phyloP scores from a whole-genome alignment of 2,329 filamentous ascomycete genomes.

The Sarocladium brachiariae region DNA sequence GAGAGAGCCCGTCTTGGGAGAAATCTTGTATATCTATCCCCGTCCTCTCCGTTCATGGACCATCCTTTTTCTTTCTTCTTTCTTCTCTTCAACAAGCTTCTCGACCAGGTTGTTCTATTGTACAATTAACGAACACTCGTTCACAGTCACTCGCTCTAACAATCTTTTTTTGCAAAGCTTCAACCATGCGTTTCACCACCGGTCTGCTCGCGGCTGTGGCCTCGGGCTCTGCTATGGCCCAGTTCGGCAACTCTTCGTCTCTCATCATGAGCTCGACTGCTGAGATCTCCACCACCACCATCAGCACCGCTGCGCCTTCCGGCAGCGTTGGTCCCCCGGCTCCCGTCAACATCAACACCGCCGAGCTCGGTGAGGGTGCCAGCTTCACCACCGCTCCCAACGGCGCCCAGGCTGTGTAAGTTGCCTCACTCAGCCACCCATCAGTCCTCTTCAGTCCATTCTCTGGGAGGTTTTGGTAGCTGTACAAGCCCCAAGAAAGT shows the following conservation, averaged over 20 bases:
- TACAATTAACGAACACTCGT: neutral
- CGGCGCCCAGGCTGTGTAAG: neutral
- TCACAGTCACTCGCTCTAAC: neutral
- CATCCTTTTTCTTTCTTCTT: too few species aligned
- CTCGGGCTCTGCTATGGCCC: neutral
- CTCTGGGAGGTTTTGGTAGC: too few species aligned
- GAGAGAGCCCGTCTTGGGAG: too few species aligned
- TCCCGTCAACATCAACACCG: neutral
- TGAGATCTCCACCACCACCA: neutral
- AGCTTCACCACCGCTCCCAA: neutral
- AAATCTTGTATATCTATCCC: too few species aligned
- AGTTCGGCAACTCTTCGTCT: neutral
- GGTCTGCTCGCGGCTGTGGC: neutral
- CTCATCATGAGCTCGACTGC: neutral
- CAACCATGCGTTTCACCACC: constrained; percentile 2
- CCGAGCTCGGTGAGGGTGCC: neutral
- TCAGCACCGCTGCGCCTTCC: neutral
- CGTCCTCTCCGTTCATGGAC: too few species aligned
- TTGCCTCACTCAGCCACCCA: neutral
- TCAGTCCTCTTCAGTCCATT: neutral
- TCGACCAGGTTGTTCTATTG: too few species aligned
- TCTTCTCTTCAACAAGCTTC: too few species aligned
- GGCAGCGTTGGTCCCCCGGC: neutral
- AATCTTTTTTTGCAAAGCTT: neutral
- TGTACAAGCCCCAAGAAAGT: too few species aligned